Base-by-base conservation (phyloP, 2,329 filamentous ascomycete genomes). In the Verticillium nonalfalfae region DNA sequence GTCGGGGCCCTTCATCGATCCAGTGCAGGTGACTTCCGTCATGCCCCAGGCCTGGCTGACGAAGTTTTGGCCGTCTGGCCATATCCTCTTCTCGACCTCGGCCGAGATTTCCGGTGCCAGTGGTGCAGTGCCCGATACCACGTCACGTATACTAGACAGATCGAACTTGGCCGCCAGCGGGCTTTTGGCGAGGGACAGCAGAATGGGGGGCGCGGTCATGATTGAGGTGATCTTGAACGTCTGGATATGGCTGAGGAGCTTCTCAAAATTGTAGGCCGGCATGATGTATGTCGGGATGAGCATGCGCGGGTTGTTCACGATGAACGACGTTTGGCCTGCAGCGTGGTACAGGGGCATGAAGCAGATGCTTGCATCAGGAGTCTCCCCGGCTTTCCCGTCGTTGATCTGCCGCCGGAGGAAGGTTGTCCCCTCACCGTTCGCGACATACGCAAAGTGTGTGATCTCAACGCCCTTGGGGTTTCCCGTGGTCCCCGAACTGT, bases 301-400 rank as follows among this genome's bases (percentile, higher is more conserved):
- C 26, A 18, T 26, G 21, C 56, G 33, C 31, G 52, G 50, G 38
- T 21, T 50, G 38, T 31, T 10, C 9, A 31, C 35, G n/a, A 60
- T 56, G 34, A 54, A 33, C 31, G 21, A 26, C 18, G 31, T 55
- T 21, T 55, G 72, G 85, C 88, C 36, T 38, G 36, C 36, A 14
- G 87, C 87, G 70, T 91, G 89, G 68, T 90, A 93, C 76, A 93
- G 85, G 0, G 92, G 92, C 26, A 95, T 77, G 72, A 92, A 90
- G 69, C 86, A 88, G 7, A 93, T 55, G 11, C 31, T 31, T 5
- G 26, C 26, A 31, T 31, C 26, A 4, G 26, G 26, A 31, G 26
- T 31, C 26, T 31, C 26, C 4, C 26, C 26, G 26, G 26, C 26
- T 31, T 31, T 31, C 26, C 5, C 5, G 26, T 31, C 26, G 26